Conservation (phyloP, 83 land plant genomes). For the Thuja plicata region DNA sequence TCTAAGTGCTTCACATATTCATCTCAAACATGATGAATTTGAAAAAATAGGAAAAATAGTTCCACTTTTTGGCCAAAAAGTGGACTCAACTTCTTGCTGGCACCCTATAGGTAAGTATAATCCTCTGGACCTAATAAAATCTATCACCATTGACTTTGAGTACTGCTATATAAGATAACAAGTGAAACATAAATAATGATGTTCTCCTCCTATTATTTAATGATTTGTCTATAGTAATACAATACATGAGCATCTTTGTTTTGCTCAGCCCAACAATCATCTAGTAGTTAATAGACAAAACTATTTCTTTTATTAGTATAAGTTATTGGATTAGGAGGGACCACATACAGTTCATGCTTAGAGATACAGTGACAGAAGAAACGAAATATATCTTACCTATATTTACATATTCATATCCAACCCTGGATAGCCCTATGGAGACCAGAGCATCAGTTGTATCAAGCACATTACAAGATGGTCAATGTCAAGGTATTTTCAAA, state of each 20-base stretch:
- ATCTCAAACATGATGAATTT: too few relatives aligned
- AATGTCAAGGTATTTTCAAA: neutral
- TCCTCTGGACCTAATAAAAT: neutral
- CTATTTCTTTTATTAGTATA: conserved; percentile 37
- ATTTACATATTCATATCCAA: conserved; percentile 17
- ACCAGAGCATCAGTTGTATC: conserved; percentile 19
- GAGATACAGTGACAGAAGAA: neutral
- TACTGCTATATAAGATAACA: neutral
- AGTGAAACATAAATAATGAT: neutral
- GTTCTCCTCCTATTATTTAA: neutral
- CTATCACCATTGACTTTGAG: neutral
- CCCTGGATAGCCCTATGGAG: neutral
- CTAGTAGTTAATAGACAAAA: neutral
- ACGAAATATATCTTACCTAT: conserved; percentile 3
- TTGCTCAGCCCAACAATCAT: conserved; percentile 50
- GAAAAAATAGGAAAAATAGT: too few relatives aligned
- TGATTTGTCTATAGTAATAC: conserved; percentile 14
- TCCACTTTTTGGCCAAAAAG: too few relatives aligned
- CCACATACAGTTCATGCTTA: neutral
- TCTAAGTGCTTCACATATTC: too few relatives aligned
- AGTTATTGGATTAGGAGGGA: neutral
- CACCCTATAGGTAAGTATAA: too few relatives aligned
- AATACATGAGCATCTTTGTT: conserved; percentile 43
- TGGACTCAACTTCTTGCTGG: too few relatives aligned
- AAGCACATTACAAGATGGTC: neutral